Base-by-base conservation (phyloP, 495 filamentous ascomycete species). In the Hypoxylon crocopeplum region DNA sequence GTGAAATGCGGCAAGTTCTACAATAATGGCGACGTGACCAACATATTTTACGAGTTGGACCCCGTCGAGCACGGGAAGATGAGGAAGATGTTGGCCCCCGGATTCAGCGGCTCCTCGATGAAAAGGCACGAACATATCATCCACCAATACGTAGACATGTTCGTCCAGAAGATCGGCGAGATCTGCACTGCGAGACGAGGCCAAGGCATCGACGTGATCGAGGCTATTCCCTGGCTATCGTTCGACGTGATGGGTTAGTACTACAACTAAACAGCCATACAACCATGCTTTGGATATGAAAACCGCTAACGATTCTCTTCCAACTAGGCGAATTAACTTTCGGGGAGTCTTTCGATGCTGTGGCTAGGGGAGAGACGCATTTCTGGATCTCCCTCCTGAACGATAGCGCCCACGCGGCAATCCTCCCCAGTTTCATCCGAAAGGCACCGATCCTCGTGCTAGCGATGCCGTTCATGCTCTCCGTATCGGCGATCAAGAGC, bases 211-310 rank as follows among this genome's bases (percentile, higher is more conserved):
- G 65, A 77, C 45, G 63, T 82, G 1, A 56, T 47, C 0, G 66
- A 75, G 40, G 79, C 75, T 66, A 73, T 77, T 38, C 77, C 72
- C 15, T 81, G 67, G 58, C 70, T 75, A 0, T 76, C 76, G 5
- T 84, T 85, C 25, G 82, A 84, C 33, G 67, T 82, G 8, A 78
- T 79, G 46, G 81, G 81, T 68, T 27, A 48, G 65, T 24, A 33
- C n/a, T 8, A 29, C 17, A 34, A n/a, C 41, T 42, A 50, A 50
- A 27, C 15, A 16, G 20, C 32, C 10, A 30, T 12, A 27, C 1
- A 34, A 34, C 12, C 8, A 7, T 12, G 2, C 1, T 15, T 15
- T 44, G 21, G 10, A 2, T 16, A 13, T 8, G 20, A 41, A 22
- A 13, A 1, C 8, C 2, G 30, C 45, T 49, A 19, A 49, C 46